Percentiles rank a stretch among this genome's conserved stretches.
These are phyloP conservation scores for Penicillium sp. DNA, from an alignment of 2,329 filamentous ascomycete species.

Conservation along the genomic window DNA sequence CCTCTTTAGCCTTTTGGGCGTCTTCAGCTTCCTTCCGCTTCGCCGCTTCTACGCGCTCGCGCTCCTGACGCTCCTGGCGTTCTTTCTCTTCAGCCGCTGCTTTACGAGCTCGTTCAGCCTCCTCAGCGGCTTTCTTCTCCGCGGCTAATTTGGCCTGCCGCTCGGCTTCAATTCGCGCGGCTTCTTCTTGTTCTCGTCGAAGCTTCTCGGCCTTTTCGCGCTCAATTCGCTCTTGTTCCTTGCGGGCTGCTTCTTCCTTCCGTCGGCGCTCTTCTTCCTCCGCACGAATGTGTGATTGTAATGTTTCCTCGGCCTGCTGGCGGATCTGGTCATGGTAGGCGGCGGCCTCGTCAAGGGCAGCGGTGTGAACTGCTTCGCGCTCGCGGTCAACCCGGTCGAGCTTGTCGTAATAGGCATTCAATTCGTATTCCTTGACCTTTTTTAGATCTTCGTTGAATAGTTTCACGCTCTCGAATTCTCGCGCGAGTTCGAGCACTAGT, in stretches of 20 bases:
- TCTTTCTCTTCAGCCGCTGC: slow-evolving; percentile 39
- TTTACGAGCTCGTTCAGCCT: slow-evolving; percentile 43
- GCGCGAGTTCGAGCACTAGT: slow-evolving; percentile 45
- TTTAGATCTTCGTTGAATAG: slow-evolving; percentile 49
- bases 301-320: slow-evolving; percentile 57
- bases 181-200: slow-evolving; percentile 41
- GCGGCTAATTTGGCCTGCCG: slow-evolving; percentile 48
- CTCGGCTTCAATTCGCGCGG: slow-evolving; percentile 44
- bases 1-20: slow-evolving; percentile 33
- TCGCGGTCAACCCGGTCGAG: slow-evolving; percentile 68
- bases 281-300: slow-evolving; percentile 52
- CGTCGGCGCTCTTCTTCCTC: slow-evolving; percentile 43
- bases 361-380: slow-evolving; percentile 65
- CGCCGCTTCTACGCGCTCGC: slow-evolving; percentile 35
- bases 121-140: slow-evolving; percentile 35
- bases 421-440: slow-evolving; percentile 48
- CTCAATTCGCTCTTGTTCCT: slow-evolving; percentile 39
- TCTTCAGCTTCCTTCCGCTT: slow-evolving; percentile 39
- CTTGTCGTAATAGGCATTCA: slow-evolving; percentile 56
- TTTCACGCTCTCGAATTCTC: slow-evolving; percentile 46
- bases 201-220: slow-evolving; percentile 37
- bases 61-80: slow-evolving; percentile 39
- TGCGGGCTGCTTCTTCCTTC: slow-evolving; percentile 41
- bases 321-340: slow-evolving; percentile 69
- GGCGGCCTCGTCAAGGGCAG: slow-evolving; percentile 68